These are phyloP conservation scores for Chara braunii DNA, from an alignment of 139 green algal genomes.

Conservation along the genomic window DNA sequence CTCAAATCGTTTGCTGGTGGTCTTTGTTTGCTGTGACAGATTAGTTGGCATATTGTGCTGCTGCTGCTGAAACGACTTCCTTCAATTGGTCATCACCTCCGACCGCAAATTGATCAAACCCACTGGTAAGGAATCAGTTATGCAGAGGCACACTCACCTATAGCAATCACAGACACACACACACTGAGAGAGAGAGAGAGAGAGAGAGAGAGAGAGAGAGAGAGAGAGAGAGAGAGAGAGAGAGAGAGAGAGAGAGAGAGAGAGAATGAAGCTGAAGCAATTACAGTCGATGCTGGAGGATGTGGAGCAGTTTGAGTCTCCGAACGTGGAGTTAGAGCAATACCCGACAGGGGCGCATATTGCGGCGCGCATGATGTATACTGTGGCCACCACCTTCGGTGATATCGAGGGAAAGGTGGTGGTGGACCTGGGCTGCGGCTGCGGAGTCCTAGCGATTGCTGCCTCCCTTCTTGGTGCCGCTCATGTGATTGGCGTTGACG, in stretches of 20 bases:
- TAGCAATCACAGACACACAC: no score
- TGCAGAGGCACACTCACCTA: no score
- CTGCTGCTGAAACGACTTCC: no score
- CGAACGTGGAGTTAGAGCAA: slow-evolving; percentile 76
- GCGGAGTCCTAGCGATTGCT: slow-evolving; percentile 76
- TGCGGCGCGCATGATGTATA: slow-evolving; percentile 73
- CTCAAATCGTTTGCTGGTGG: no score
- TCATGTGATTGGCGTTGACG: slow-evolving; percentile 75
- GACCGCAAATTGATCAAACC: no score
- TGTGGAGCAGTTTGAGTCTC: slow-evolving; percentile 32
- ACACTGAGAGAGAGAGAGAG: no score
- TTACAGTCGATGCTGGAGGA: slow-evolving; percentile 26
- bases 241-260: neutral
- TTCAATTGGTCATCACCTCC: no score
- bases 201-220: no score
- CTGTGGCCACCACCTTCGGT: slow-evolving; percentile 56
- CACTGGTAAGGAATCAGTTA: no score
- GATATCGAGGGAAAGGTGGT: slow-evolving; percentile 69
- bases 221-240: no score
- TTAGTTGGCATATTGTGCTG: no score
- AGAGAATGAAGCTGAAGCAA: slow-evolving; percentile 44
- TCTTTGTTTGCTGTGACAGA: no score
- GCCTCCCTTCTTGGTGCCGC: slow-evolving; percentile 62
- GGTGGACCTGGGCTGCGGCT: slow-evolving; percentile 76
- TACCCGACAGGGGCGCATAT: slow-evolving; percentile 82